Evolutionary conservation across 306 rosid species (phyloP).

Genomic region (Vicia faba): DNA sequence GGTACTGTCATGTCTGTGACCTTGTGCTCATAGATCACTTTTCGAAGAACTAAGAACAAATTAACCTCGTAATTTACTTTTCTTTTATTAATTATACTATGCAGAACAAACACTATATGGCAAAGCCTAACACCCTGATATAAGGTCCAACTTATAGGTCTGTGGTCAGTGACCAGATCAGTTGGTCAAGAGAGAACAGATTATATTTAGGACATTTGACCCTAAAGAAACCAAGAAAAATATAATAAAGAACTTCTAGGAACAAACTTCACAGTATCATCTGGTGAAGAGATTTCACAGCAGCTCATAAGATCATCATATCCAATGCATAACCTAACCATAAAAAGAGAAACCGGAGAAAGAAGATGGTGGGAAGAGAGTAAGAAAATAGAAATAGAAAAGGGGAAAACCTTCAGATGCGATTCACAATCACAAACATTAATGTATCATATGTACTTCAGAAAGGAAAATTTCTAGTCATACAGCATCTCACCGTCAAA

Average conservation of each 20-base stretch:
- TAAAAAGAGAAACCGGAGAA: neutral
- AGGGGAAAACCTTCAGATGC: slow-evolving; percentile 10
- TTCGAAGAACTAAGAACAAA: neutral
- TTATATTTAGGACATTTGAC: slow-evolving; percentile 8
- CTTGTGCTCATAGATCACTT: neutral
- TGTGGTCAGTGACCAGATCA: slow-evolving; percentile 17
- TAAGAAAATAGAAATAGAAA: neutral
- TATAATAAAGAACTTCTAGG: slow-evolving; percentile 22
- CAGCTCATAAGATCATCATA: slow-evolving; percentile 53
- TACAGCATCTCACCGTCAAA: slow-evolving; percentile 8
- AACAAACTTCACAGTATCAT: slow-evolving; percentile 45
- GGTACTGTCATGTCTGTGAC: neutral
- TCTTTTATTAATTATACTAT: neutral
- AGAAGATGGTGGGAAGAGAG: neutral
- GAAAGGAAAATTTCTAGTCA: slow-evolving; percentile 7
- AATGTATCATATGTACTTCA: slow-evolving; percentile 2
- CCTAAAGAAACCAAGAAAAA: neutral
- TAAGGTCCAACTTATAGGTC: slow-evolving; percentile 2
- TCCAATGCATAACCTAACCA: slow-evolving; percentile 58
- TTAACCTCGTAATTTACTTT: neutral
- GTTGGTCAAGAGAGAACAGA: slow-evolving; percentile 16
- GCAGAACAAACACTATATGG: slow-evolving; percentile 1
- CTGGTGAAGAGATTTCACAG: slow-evolving; percentile 46
- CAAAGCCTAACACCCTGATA: slow-evolving; percentile 14
- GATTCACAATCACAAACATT: slow-evolving; percentile 20